A percentile compares a stretch with the other conserved stretches of the same genome.
Evolutionary conservation across 495 filamentous ascomycete species (phyloP).

Genomic region (Viridothelium virens): DNA sequence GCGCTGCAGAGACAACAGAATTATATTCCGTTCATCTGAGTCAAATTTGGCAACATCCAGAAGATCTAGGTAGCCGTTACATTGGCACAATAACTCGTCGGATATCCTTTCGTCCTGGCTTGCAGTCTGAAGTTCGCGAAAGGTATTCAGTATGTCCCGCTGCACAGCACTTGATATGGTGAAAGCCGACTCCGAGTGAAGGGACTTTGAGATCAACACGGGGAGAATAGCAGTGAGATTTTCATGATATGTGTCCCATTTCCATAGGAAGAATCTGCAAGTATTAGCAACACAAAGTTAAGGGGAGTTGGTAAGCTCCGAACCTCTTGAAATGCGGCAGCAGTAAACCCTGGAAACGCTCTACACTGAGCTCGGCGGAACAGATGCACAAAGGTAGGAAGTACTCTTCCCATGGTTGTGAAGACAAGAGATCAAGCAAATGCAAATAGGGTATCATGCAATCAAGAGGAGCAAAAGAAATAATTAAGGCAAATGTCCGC

Average conservation of each 20-base stretch:
- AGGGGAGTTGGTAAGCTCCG: constrained; percentile 30
- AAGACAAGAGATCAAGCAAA: constrained; percentile 52
- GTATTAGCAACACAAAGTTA: neutral
- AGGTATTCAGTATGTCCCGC: neutral
- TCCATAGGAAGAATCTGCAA: constrained; percentile 25
- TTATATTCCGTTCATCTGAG: neutral
- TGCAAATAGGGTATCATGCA: constrained; percentile 59
- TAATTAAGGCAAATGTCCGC: constrained; percentile 51
- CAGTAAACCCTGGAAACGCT: constrained; percentile 69
- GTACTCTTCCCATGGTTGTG: constrained; percentile 51
- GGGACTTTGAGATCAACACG: neutral
- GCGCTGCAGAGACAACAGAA: neutral
- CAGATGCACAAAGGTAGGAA: constrained; percentile 79
- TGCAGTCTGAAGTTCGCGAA: neutral
- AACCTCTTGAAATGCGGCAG: constrained; percentile 75
- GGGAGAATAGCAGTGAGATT: constrained; percentile 22
- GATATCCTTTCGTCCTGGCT: neutral
- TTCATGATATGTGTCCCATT: constrained; percentile 19
- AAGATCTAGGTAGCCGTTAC: neutral
- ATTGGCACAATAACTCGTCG: neutral
- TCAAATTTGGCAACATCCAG: neutral
- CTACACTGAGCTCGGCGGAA: constrained; percentile 60
- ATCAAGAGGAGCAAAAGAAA: constrained; percentile 71
- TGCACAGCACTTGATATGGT: neutral
- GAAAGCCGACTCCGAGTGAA: neutral